Evolutionary conservation across 2,329 filamentous ascomycete species (phyloP).

Genomic region (Cladorrhinum sp.): DNA sequence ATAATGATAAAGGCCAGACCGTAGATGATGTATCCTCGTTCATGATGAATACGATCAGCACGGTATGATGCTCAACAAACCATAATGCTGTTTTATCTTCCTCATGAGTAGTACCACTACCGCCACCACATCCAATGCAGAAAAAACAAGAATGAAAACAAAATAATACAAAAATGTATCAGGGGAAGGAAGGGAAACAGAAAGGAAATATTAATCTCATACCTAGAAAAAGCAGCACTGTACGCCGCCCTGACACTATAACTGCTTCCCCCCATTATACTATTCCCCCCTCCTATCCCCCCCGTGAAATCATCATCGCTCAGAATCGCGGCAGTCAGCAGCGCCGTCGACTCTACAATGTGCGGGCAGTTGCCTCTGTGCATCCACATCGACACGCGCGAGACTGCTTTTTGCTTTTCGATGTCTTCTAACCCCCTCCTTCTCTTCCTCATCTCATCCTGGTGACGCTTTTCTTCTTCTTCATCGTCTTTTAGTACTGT

Average conservation of each 20-base stretch:
- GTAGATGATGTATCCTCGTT: too few relatives aligned
- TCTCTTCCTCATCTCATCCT: neutral
- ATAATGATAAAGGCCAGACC: too few relatives aligned
- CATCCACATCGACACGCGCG: slow-evolving; percentile 65
- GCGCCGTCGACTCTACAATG: slow-evolving; percentile 73
- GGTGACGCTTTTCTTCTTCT: neutral
- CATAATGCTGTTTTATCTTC: too few relatives aligned
- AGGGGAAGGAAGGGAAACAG: slow-evolving; percentile 8
- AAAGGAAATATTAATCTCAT: slow-evolving; percentile 38
- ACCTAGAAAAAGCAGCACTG: slow-evolving; percentile 65
- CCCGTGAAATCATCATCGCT: slow-evolving; percentile 2
- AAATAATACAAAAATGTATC: too few relatives aligned
- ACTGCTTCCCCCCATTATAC: slow-evolving; percentile 3
- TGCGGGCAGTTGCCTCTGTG: slow-evolving; percentile 72
- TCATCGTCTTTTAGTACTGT: neutral
- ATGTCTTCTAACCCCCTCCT: slow-evolving; percentile 1
- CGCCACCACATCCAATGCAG: too few relatives aligned
- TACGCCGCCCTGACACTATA: slow-evolving; percentile 69
- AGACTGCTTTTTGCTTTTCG: slow-evolving; percentile 49
- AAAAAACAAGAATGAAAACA: too few relatives aligned
- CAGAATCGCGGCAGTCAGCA: slow-evolving; percentile 66
- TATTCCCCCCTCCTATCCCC: neutral
- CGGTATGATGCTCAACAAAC: too few relatives aligned
- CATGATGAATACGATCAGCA: too few relatives aligned
- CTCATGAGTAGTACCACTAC: too few relatives aligned